Evolutionary conservation across 2,329 filamentous ascomycete species (phyloP).

Genomic region (Diaporthe citrichinensis): DNA sequence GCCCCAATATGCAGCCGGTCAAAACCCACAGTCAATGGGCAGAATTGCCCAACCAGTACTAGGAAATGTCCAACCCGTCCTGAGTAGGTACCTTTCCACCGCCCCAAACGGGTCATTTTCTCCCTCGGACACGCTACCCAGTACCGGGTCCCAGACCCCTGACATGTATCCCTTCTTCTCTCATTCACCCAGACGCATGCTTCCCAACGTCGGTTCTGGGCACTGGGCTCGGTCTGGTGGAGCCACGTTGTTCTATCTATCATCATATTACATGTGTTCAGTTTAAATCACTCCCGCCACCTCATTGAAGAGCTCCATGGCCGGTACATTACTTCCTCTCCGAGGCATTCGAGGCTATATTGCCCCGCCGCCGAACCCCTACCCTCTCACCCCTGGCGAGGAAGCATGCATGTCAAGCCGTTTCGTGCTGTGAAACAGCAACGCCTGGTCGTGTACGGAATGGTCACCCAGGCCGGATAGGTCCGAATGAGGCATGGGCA

Average conservation of each 20-base stretch:
- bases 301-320: neutral
- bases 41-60: constrained; percentile 24
- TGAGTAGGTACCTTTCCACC: constrained; percentile 19
- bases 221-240: constrained; percentile 45
- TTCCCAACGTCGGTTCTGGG: constrained; percentile 40
- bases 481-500: constrained; percentile 16
- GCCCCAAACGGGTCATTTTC: constrained; percentile 13
- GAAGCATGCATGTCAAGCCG: constrained; percentile 24
- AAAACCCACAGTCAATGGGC: constrained; percentile 25
- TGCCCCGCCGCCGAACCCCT: constrained; percentile 1
- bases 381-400: constrained; percentile 1
- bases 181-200: constrained; percentile 37
- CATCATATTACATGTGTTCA: constrained; percentile 47
- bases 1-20: constrained; percentile 40
- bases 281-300: constrained; percentile 40
- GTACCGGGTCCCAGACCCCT: constrained; percentile 22
- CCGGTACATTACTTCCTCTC: constrained; percentile 19
- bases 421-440: constrained; percentile 18
- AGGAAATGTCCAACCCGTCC: constrained; percentile 4
- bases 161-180: constrained; percentile 37
- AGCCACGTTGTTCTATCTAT: constrained; percentile 54
- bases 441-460: constrained; percentile 15
- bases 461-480: constrained; percentile 8
- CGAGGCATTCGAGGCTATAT: constrained; percentile 24
- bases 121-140: neutral